Evolutionary conservation across 495 filamentous ascomycete genomes (phyloP), one percentile per base, ranked within the genome.

Genomic region (Parachaetomium inaequale): DNA sequence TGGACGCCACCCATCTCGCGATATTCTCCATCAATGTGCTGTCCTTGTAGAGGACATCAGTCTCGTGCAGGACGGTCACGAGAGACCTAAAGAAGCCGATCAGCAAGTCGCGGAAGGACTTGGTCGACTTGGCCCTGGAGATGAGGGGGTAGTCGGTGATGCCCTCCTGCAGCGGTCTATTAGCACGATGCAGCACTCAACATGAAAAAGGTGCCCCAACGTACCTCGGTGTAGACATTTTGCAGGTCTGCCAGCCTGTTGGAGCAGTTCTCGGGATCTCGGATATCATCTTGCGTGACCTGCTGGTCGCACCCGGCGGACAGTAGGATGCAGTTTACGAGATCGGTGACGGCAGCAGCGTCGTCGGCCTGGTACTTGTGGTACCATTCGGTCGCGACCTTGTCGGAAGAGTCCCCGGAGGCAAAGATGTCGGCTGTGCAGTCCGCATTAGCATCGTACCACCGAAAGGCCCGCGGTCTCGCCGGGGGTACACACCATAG

Each of bases 101-200:
- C n/a, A 98, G 76, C 23, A 86, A 76, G 7, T 86, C 77, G 55
- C 88, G 88, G 74, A 98, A 98, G 25, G 86, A 79, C 47, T 84
- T 81, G 66, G 81, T 86, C 43, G 81, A 83, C 70, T 87, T 92
- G 15, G 82, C 80, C 71, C 87, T 90, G 11, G 91, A 91, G 23
- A 95, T 88, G 17, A 98, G 82, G n/a, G 94, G 95, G 68, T 98
- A 98, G 28, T 97, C 95, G 19, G 88, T 84, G 45, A 92, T 87
- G 45, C 86, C 85, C 74, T 89, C 84, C 75, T 88, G 62, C 29
- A 50, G 1, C n/a, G 8, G 25, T 21, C 21, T 34, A 61, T 61
- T 46, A 61, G 58, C 58, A 61, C 11, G 43, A 31, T 15, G 53
- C 61, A 74, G 78, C 59, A 72, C 60, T 32, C 36, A 38, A 21